Evolutionary conservation across 148 eudicot genomes (phyloP), one percentile per base, ranked within the genome.

Genomic region (Pouteria glomerata): DNA sequence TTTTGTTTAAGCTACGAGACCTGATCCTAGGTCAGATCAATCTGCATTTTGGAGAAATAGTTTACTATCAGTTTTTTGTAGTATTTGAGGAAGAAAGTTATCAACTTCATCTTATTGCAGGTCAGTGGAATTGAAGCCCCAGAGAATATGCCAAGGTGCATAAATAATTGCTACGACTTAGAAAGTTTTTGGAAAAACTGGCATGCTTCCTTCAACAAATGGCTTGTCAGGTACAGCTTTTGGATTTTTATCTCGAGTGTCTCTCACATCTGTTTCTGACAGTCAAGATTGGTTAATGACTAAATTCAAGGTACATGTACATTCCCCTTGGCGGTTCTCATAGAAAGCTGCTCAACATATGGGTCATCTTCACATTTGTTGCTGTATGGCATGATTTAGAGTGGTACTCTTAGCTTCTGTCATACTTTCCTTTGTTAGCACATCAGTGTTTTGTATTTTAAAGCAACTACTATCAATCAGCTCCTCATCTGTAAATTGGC

Each of bases 371-470:
- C 91, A 89, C 98, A 21, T 94, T 91, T 81, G 98, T 94, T 55
- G 98, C 98, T 61, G 73, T 94, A 66, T 94, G 98, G 98, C 98
- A 94, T 82, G 98, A 94, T 88, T 80, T 94, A 34, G 97, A 94
- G 73, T 94, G 98, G 98, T 94, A 91, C 41, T 41, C 63, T 21
- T 39, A 23, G 31, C 71, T 73, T 76, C 56, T 14, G 10, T 44
- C 21, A 5, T 2, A 41, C 31, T 16, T 47, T 63, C 45, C 47
- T 23, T 3, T 1, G 6, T 66, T 23, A 0, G 5, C 44, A 13
- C 60, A 66, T 15, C 35, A 23, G 24, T 60, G 30, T 7, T 35
- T 34, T 35, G 51, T 39, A 48, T 50, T 58, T 11, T 59, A 26
- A 62, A 48, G 45, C 53, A 13, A 31, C 30, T 0, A 13, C 52